These are phyloP conservation scores for Schizophyllum amplum DNA, from an alignment of 1,284 basidiomycete genomes.

Conservation along the genomic window DNA sequence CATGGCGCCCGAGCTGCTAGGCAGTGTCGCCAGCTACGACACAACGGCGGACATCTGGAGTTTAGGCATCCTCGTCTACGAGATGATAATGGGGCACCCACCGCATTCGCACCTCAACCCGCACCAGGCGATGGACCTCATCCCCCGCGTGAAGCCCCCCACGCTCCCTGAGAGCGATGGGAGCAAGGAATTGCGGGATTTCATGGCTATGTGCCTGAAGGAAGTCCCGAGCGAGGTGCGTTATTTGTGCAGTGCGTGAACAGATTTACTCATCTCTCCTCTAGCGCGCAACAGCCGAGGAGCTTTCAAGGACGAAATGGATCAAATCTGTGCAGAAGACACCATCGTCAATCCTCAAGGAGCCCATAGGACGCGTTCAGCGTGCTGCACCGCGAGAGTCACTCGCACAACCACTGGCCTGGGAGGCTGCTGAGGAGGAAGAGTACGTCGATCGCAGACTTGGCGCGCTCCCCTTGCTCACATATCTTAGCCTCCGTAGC, in stretches of 20 bases:
- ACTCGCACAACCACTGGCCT: conserved; percentile 64
- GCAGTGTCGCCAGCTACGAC: conserved; percentile 83
- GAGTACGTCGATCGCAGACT: conserved; percentile 28
- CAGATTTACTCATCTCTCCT: conserved; percentile 6
- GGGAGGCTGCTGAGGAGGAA: conserved; percentile 58
- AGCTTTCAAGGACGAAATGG: conserved; percentile 89
- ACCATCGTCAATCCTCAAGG: conserved; percentile 69
- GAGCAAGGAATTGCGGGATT: conserved; percentile 83
- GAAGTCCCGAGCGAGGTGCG: conserved; percentile 77
- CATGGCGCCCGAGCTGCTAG: conserved; percentile 98
- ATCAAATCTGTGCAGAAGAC: conserved; percentile 74
- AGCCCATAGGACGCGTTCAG: conserved; percentile 75
- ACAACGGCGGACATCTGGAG: conserved; percentile 97
- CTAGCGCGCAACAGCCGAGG: conserved; percentile 84
- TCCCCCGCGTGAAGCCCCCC: conserved; percentile 84
- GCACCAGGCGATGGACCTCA: conserved; percentile 86
- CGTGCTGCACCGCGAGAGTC: conserved; percentile 76
- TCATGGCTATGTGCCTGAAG: conserved; percentile 79
- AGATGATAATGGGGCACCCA: conserved; percentile 92
- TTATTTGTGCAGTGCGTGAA: conserved; percentile 8
- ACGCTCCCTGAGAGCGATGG: conserved; percentile 72
- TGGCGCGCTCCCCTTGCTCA: neutral
- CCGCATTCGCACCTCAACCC: conserved; percentile 76
- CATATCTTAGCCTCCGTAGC: conserved; percentile 22
- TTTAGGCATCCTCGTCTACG: conserved; percentile 89